Evolutionary conservation across 164 flowering plant genomes (phyloP).

Genomic region (Warburgia ugandensis): DNA sequence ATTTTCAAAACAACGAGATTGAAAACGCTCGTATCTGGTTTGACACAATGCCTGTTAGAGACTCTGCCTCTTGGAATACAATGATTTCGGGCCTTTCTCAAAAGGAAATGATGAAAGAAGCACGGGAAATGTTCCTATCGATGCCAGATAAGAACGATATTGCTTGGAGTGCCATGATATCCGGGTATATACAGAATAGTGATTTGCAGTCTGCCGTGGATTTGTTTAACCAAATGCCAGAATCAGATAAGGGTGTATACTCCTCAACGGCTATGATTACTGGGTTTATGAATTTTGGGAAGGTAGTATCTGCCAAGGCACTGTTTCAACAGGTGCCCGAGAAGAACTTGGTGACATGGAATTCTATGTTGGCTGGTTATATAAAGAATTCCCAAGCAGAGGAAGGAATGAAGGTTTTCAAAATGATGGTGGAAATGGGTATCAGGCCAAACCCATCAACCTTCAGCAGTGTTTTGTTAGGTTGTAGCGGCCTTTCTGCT

Average conservation of each 20-base stretch:
- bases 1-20: constrained; percentile 14
- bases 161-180: constrained; percentile 26
- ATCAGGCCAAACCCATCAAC: constrained; percentile 17
- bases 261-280: constrained; percentile 26
- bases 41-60: constrained; percentile 17
- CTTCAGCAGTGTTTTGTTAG: constrained; percentile 19
- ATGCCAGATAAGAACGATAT: constrained; percentile 21
- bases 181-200: constrained; percentile 17
- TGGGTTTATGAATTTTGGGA: constrained; percentile 21
- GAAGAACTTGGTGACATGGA: constrained; percentile 26
- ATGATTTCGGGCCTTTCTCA: constrained; percentile 25
- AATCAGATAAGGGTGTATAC: constrained; percentile 15
- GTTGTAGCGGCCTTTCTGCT: constrained; percentile 22
- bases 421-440: constrained; percentile 13
- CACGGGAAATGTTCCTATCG: constrained; percentile 8
- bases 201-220: constrained; percentile 16
- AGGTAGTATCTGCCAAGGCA: constrained; percentile 10
- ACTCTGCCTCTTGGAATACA: constrained; percentile 22
- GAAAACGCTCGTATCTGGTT: constrained; percentile 16
- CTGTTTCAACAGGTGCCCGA: constrained; percentile 19
- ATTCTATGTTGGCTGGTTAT: constrained; percentile 27
- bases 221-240: constrained; percentile 17
- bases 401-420: constrained; percentile 22
- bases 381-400: constrained; percentile 18
- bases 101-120: constrained; percentile 15